phyloP scores from a whole-genome alignment of 2,329 filamentous ascomycete genomes.

The Aspergillus fumigatiaffinis region DNA sequence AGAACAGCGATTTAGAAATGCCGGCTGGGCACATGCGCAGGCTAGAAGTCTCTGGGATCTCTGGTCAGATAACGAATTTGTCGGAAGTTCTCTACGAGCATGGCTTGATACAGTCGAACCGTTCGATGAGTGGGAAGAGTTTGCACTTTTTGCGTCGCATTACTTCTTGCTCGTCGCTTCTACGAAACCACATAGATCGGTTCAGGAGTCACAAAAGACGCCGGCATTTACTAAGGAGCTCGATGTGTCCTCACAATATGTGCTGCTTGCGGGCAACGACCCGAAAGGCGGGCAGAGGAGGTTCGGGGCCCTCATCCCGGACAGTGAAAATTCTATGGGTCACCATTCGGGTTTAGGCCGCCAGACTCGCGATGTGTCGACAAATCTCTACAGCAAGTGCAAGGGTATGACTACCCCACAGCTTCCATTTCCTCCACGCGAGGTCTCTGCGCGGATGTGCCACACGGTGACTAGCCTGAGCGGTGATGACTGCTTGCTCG shows the following conservation, averaged over 20 bases:
- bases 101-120: conserved; percentile 68
- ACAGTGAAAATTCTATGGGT: conserved; percentile 27
- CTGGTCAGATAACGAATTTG: conserved; percentile 68
- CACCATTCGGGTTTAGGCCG: conserved; percentile 42
- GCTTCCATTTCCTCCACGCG: conserved; percentile 41
- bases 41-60: conserved; percentile 74
- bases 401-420: conserved; percentile 45
- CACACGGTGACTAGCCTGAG: conserved; percentile 69
- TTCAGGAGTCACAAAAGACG: not conserved
- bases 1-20: conserved; percentile 59
- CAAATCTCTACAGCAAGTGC: conserved; percentile 45
- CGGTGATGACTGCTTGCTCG: conserved; percentile 57
- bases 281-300: conserved; percentile 50
- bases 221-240: not conserved
- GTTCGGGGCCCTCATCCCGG: conserved; percentile 56
- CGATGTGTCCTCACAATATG: conserved; percentile 13
- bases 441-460: conserved; percentile 57
- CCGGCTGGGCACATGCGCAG: conserved; percentile 64
- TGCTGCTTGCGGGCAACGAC: conserved; percentile 18
- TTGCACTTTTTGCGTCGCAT: conserved; percentile 77
- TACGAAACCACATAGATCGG: conserved; percentile 21
- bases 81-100: conserved; percentile 57
- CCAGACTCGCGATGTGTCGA: conserved; percentile 47
- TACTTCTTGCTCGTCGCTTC: conserved; percentile 74
- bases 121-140: conserved; percentile 97